Base-by-base conservation (phyloP, 352 stramenopile species). In the Halophytophthora batemanensis region DNA sequence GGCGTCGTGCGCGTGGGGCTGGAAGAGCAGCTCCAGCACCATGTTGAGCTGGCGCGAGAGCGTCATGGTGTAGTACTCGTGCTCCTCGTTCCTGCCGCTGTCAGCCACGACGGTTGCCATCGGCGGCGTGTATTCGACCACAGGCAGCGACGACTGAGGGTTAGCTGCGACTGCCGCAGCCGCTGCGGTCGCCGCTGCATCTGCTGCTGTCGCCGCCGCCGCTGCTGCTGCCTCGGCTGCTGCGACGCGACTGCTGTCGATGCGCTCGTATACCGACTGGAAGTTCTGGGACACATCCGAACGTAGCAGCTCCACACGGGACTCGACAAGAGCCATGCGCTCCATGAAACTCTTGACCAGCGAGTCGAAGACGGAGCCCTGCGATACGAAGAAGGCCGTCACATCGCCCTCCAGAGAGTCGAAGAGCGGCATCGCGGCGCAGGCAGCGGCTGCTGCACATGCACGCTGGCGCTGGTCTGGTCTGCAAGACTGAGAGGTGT, bases 321-420 rank as follows among this genome's bases (percentile, higher is more conserved):
- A 65, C 59, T 86, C 77, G 31, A 79, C 45, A 10, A 41, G 48
- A 14, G 58, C 52, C 59, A 85, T 61, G 18, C 75, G 73, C 28
- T 86, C 75, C 52, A 88, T 69, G 18, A 86, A 41, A 28, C 61
- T 75, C 50, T 72, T 75, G 34, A 85, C 59, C 44, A 88, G 61
- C 41, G 66, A 37, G 45, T 86, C 77, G 28, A 86, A 81, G 35
- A 86, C 74, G n/a, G 74, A 74, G 31, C 77, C 77, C 36, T 88
- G 75, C n/a, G 77, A 74, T 17, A 88, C 75, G 29, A 86, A 84
- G 71, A 86, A 86, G 50, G 68, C 64, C 22, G 77, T 62, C 23
- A 86, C 59, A 43, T 88, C 75, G 40, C 59, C 59, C 62, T 88
- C 77, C 34, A 88, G 69, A 31, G 58, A 59, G 39, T 86, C 77